Percentiles rank a stretch among this genome's conserved stretches.
phyloP scores from a whole-genome alignment of 129 eudicot genomes.

The carrot (Daucus carota) region DH1_v3.0 NC_030383.2:60030501-60031000 shows the following conservation, averaged over 20 bases:
- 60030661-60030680: no score
- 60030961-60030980: constrained; percentile 38
- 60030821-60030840: constrained; percentile 31
- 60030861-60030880: constrained; percentile 51
- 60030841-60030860: constrained; percentile 47
- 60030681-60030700: constrained; percentile 81
- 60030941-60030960: constrained; percentile 76
- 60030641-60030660: no score
- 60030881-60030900: constrained; percentile 30
- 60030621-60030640: no score
- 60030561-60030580: no score
- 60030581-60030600: no score
- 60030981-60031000: constrained; percentile 40
- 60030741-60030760: constrained; percentile 61
- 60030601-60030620: no score
- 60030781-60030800: constrained; percentile 67
- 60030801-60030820: constrained; percentile 46
- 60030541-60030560: no score
- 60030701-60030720: constrained; percentile 65
- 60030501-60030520: no score
- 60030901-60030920: constrained; percentile 49
- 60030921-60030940: constrained; percentile 57
- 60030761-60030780: constrained; percentile 28
- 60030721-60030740: constrained; percentile 40
- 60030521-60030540: no score